Evolutionary conservation across 768 basidiomycete genomes (phyloP), one percentile per base, ranked within the genome.

Genomic region (Lactarius psammicola): DNA sequence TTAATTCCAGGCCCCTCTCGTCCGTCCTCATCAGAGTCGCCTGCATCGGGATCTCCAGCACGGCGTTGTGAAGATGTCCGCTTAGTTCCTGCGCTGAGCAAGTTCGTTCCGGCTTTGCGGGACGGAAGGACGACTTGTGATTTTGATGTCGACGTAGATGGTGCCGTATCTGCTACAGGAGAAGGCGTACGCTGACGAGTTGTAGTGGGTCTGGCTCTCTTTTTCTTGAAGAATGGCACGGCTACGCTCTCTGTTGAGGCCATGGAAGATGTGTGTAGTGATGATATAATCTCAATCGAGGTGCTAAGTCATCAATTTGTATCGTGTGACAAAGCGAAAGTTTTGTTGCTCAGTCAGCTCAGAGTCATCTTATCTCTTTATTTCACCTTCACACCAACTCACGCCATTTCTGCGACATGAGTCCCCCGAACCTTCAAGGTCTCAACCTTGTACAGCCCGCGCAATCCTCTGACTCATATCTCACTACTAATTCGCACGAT

Each of bases 171-270:
- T 3, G 90, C 92, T 31, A 72, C 69, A 4, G 80, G 89, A 0
- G 89, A 91, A 6, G 79, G 73, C 3, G 92, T 92, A 30, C 94
- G 84, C 71, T 90, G 89, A 42, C 95, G 85, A 3, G 83, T 75
- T 0, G 90, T 90, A 4, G 86, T 81, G 2, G 94, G 94, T 1
- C 94, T 83, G 3, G 87, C 82, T 46, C 89, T 87, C 73, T 89
- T 92, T 74, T 88, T 92, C 78, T 90, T 96, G 79, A 96, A 93
- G 78, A 97, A 95, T 3, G 92, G 87, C 0, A 96, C 92, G 56
- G 81, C 85, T 17, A 82, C 72, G 38, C 31, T 20, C 59, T 75
- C 73, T 30, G 68, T 57, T 56, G 76, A 68, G 71, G 75, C 74
- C 76, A 79, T 80, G 34, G 5, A n/a, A 17, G 53, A n/a, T 8